Evolutionary conservation across 2,329 filamentous ascomycete genomes (phyloP).

Genomic region (Acrodontium crateriforme): DNA sequence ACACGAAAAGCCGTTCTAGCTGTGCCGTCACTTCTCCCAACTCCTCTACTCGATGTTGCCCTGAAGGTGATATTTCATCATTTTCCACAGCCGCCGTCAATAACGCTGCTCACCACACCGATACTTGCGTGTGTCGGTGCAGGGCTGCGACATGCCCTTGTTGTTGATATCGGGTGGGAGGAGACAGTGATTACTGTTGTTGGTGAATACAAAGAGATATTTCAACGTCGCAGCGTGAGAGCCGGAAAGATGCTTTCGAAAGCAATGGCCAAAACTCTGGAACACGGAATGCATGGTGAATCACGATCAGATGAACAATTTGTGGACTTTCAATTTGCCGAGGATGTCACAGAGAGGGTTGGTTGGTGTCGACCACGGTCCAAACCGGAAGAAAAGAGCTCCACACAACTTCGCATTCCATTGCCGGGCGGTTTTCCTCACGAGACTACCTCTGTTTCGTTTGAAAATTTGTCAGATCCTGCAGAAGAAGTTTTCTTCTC

Average conservation of each 20-base stretch:
- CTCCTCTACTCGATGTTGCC: slow-evolving; percentile 60
- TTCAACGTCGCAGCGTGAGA: slow-evolving; percentile 54
- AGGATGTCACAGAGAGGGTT: slow-evolving; percentile 62
- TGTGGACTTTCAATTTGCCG: slow-evolving; percentile 56
- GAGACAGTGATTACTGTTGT: slow-evolving; percentile 77
- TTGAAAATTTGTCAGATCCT: slow-evolving; percentile 56
- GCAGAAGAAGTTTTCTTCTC: slow-evolving; percentile 65
- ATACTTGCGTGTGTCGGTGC: slow-evolving; percentile 63
- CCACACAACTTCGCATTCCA: slow-evolving; percentile 19
- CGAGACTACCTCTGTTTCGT: slow-evolving; percentile 43
- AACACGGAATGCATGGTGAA: slow-evolving; percentile 26
- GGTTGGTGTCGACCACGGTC: slow-evolving; percentile 51
- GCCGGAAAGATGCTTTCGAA: slow-evolving; percentile 60
- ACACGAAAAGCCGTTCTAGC: slow-evolving; percentile 56
- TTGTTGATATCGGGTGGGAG: slow-evolving; percentile 85
- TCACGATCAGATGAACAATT: slow-evolving; percentile 30
- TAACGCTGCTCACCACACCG: slow-evolving; percentile 68
- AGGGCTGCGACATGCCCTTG: slow-evolving; percentile 70
- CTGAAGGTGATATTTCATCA: slow-evolving; percentile 71
- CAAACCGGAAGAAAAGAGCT: slow-evolving; percentile 15
- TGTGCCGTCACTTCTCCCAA: slow-evolving; percentile 62
- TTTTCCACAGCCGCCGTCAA: slow-evolving; percentile 61
- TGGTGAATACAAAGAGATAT: slow-evolving; percentile 80
- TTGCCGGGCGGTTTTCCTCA: slow-evolving; percentile 14
- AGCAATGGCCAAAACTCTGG: slow-evolving; percentile 52